Percentiles rank a stretch among this genome's conserved stretches.
These are phyloP conservation scores for Rhexocercosporidium sp. DNA, from an alignment of 2,329 filamentous ascomycete species.

Conservation along the genomic window DNA sequence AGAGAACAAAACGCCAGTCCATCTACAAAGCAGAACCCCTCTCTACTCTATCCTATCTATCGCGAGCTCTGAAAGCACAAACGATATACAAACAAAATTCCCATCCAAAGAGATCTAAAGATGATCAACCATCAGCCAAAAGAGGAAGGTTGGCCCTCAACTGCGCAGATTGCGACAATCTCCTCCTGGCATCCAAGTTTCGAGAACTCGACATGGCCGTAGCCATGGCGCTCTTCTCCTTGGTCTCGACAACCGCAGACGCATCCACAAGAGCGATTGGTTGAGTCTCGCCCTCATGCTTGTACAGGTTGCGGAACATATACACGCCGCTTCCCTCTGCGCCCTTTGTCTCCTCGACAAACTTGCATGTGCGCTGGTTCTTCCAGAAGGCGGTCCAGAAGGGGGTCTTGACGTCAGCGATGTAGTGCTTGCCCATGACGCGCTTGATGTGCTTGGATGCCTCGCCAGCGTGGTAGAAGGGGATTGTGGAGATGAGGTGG, in stretches of 20 bases:
- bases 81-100: neutral
- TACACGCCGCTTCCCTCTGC: conserved; percentile 42
- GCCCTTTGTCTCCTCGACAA: conserved; percentile 43
- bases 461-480: conserved; percentile 64
- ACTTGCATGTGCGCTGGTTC: conserved; percentile 42
- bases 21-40: neutral
- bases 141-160: conserved; percentile 37
- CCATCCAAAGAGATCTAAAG: no score
- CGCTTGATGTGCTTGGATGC: conserved; percentile 62
- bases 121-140: conserved; percentile 32
- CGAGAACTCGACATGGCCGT: conserved; percentile 37
- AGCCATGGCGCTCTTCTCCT: conserved; percentile 31
- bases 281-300: conserved; percentile 34
- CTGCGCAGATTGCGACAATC: conserved; percentile 39
- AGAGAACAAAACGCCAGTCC: neutral
- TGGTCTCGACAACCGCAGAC: conserved; percentile 18
- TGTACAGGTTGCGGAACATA: conserved; percentile 42
- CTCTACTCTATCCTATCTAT: neutral
- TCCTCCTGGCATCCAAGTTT: conserved; percentile 37
- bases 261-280: conserved; percentile 28
- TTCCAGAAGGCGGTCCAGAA: conserved; percentile 45
- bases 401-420: conserved; percentile 44
- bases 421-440: conserved; percentile 60
- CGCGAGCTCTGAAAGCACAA: neutral
- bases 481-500: conserved; percentile 65